Conservation (phyloP, 129 eudicot genomes). For the Daucus carota region DH1_v3.0 NC_030388.2:29083001-29083500, state of each 20-base stretch:
- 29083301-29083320: slow-evolving; percentile 70
- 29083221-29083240: slow-evolving; percentile 10
- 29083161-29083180: not conserved
- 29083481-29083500: not conserved
- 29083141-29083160: not conserved
- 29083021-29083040: not conserved
- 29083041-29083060: not conserved
- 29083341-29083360: slow-evolving; percentile 81
- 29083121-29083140: not conserved
- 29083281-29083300: slow-evolving; percentile 74
- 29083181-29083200: not conserved
- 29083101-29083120: not conserved
- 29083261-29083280: slow-evolving; percentile 84
- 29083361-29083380: slow-evolving; percentile 97
- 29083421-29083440: slow-evolving; percentile 88
- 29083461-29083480: not conserved
- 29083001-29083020: not conserved
- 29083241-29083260: slow-evolving; percentile 99
- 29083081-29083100: not conserved
- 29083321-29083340: slow-evolving; percentile 85
- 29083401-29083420: slow-evolving; percentile 66
- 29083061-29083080: not conserved
- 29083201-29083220: no score
- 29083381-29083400: slow-evolving; percentile 97
- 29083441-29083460: slow-evolving; percentile 16